phyloP scores from a whole-genome alignment of 2,329 filamentous ascomycete species.

The Exophiala dermatitidis region DNA sequence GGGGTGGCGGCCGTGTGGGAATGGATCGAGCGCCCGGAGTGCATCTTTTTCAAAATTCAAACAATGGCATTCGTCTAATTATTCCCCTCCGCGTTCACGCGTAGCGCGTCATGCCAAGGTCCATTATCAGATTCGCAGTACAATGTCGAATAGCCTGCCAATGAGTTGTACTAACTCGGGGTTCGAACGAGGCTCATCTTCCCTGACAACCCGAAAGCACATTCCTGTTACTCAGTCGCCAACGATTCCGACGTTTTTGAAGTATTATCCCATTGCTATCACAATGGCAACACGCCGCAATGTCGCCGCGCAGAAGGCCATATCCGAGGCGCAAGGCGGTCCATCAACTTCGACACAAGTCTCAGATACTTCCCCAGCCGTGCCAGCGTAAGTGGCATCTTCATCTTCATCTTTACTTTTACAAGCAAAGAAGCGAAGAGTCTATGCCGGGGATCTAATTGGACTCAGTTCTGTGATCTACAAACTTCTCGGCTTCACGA shows the following conservation, averaged over 20 bases:
- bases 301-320: constrained; percentile 18
- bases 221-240: neutral
- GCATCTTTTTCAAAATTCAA: neutral
- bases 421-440: neutral
- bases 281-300: constrained; percentile 15
- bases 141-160: too few species aligned
- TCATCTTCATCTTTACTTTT: constrained; percentile 4
- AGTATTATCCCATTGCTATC: neutral
- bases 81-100: neutral
- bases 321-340: constrained; percentile 20
- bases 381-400: constrained; percentile 59
- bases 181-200: neutral
- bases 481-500: constrained; percentile 83
- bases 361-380: constrained; percentile 55
- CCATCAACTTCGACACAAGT: constrained; percentile 22
- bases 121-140: neutral
- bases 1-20: too few species aligned
- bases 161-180: too few species aligned
- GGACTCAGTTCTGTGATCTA: constrained; percentile 55
- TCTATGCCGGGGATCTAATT: neutral
- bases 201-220: too few species aligned
- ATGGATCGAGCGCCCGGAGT: neutral
- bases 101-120: constrained; percentile 6
- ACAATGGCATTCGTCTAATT: too few species aligned
- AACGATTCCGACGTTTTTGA: neutral